phyloP scores from a whole-genome alignment of 257 asterid species.

The Parsonsia alboflavescens region DNA sequence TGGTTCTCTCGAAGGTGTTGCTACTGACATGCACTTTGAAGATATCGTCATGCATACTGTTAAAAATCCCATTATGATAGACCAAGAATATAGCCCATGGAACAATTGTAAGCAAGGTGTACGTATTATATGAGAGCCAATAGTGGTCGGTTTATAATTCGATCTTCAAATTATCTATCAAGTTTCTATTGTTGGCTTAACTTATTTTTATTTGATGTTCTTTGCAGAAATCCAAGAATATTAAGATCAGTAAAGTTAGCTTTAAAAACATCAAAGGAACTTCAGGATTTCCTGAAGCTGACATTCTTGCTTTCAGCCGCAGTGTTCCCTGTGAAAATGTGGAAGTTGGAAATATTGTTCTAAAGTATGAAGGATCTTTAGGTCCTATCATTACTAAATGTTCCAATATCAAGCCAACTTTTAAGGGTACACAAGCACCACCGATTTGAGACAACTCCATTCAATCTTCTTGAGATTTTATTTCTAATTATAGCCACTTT shows the following conservation, averaged over 20 bases:
- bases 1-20: not conserved
- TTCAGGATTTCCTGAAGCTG: conserved; percentile 22
- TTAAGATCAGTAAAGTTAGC: conserved; percentile 35
- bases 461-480: too few relatives aligned
- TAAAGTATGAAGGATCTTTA: conserved; percentile 23
- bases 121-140: not conserved
- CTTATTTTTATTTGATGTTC: not conserved
- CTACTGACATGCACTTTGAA: not conserved
- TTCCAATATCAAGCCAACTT: conserved; percentile 30
- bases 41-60: conserved; percentile 8
- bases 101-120: not conserved
- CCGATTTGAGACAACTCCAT: too few relatives aligned
- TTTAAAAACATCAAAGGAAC: conserved; percentile 31
- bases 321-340: conserved; percentile 33
- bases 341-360: conserved; percentile 26
- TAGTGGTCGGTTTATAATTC: too few relatives aligned
- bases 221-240: conserved; percentile 21
- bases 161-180: too few relatives aligned
- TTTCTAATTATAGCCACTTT: too few relatives aligned
- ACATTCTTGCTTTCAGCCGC: conserved; percentile 27
- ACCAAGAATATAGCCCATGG: conserved; percentile 13
- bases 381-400: conserved; percentile 32
- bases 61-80: conserved; percentile 3
- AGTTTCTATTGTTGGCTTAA: too few relatives aligned
- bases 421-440: conserved; percentile 12